These are phyloP conservation scores for Phanerochaete sordida DNA, from an alignment of 768 basidiomycete species.

Conservation along the genomic window DNA sequence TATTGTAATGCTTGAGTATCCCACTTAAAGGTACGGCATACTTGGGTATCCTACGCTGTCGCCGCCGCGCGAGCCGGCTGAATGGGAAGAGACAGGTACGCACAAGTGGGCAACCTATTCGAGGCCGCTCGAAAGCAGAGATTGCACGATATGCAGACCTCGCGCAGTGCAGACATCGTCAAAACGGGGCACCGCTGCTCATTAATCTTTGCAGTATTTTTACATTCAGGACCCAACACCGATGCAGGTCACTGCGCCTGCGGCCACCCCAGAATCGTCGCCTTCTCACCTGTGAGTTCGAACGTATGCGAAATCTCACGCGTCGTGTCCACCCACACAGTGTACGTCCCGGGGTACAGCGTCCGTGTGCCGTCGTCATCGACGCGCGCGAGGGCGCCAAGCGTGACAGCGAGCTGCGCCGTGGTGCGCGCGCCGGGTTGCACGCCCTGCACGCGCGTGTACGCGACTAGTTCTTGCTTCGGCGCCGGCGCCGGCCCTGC, in stretches of 20 bases:
- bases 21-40: slow-evolving; percentile 57
- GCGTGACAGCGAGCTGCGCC: slow-evolving; percentile 39
- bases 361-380: slow-evolving; percentile 43
- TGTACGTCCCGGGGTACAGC: slow-evolving; percentile 44
- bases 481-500: slow-evolving; percentile 49
- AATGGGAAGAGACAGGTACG: too few relatives aligned
- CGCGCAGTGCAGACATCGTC: too few relatives aligned
- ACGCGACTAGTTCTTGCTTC: slow-evolving; percentile 49
- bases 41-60: slow-evolving; percentile 41
- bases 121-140: too few relatives aligned
- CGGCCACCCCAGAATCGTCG: slow-evolving; percentile 40
- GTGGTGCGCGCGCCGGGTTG: slow-evolving; percentile 25
- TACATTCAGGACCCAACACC: too few relatives aligned
- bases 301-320: slow-evolving; percentile 38
- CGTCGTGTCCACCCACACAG: slow-evolving; percentile 38
- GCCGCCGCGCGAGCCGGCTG: too few relatives aligned
- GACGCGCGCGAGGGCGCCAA: slow-evolving; percentile 47
- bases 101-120: too few relatives aligned
- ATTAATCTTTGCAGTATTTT: too few relatives aligned
- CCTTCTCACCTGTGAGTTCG: slow-evolving; percentile 37
- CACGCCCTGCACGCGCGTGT: slow-evolving; percentile 38
- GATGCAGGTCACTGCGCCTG: background rate
- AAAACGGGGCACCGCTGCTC: too few relatives aligned
- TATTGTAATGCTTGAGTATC: slow-evolving; percentile 91
- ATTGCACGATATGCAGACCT: too few relatives aligned